Evolutionary conservation across 805 yeast species (phyloP), one percentile per base, ranked within the genome.

Genomic region (Saccharomyces eubayanus): DNA sequence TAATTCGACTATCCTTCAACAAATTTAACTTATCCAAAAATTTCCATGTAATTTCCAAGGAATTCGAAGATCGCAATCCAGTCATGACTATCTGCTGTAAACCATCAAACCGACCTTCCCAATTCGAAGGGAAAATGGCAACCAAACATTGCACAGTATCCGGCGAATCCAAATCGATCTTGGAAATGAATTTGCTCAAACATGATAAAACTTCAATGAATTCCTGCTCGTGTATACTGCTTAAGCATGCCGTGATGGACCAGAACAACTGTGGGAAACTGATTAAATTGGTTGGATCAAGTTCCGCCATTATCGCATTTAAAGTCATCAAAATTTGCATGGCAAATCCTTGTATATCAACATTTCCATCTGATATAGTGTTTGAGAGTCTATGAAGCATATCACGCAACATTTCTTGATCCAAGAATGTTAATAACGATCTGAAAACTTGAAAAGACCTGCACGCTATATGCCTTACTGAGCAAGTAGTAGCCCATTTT

Each of bases 311-410:
- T 12, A 90, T 83, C 0, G 97, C 96, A 72, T 92, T 90, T 62
- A 94, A 70, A 0, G 99, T 92, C 97, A 94, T 92, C 58, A 94
- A 72, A 52, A 94, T 94, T 70, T 94, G 99, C 91, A 94, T 88
- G 0, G 97, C 85, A 70, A 95, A 95, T 0, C 97, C 96, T 70
- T 92, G 98, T 41, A 94, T 91, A 61, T 94, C 99, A 0, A 81
- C 72, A 10, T 89, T 82, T 45, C 84, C 89, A 66, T 95, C 99
- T 0, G 97, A 83, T 6, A 94, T 85, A 0, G 99, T 95, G 62
- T 90, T 91, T 0, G 97, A 89, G 30, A 94, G 75, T 55, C 99
- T 79, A 53, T 92, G 96, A 10, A 94, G 74, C 96, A 94, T 89
- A 70, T 91, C 98, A 53, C 89, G 82, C 47, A 95, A 73, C 97